Conservation (phyloP, 2,329 filamentous ascomycete genomes). For the Pyrenochaeta sp. region DNA sequence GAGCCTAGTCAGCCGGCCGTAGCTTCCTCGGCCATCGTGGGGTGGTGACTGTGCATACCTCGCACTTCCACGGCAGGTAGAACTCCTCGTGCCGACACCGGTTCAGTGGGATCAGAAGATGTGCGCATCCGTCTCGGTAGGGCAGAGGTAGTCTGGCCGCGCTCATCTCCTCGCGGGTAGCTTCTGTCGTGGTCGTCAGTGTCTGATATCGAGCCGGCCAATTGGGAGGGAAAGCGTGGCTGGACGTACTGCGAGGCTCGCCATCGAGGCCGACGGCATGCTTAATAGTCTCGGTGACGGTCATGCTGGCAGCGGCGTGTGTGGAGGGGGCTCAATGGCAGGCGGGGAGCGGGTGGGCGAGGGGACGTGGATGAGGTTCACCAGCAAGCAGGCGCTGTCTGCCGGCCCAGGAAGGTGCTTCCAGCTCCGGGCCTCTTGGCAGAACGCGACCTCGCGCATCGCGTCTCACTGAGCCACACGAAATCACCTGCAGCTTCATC, state of each 20-base stretch:
- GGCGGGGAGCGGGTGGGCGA: constrained; percentile 18
- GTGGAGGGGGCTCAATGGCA: constrained; percentile 31
- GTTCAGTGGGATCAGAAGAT: constrained; percentile 94
- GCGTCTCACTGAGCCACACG: constrained; percentile 24
- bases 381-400: too few species aligned
- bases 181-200: constrained; percentile 62
- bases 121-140: constrained; percentile 95
- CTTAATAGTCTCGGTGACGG: constrained; percentile 56
- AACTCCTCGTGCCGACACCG: constrained; percentile 90
- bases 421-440: constrained; percentile 27
- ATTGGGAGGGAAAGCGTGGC: constrained; percentile 25
- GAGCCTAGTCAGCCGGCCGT: constrained; percentile 19
- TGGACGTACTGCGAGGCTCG: constrained; percentile 40
- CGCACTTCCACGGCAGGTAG: constrained; percentile 97
- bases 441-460: constrained; percentile 22
- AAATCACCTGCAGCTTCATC: constrained; percentile 16
- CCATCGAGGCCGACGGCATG: constrained; percentile 55
- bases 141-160: constrained; percentile 85
- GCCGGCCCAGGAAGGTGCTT: too few species aligned
- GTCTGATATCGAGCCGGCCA: constrained; percentile 25
- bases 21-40: not conserved
- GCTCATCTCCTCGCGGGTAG: constrained; percentile 91
- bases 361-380: too few species aligned
- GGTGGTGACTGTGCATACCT: constrained; percentile 65
- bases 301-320: constrained; percentile 42